A percentile compares a stretch with the other conserved stretches of the same genome.
phyloP scores from a whole-genome alignment of 306 rosid genomes.

The Fragaria vesca region DNA sequence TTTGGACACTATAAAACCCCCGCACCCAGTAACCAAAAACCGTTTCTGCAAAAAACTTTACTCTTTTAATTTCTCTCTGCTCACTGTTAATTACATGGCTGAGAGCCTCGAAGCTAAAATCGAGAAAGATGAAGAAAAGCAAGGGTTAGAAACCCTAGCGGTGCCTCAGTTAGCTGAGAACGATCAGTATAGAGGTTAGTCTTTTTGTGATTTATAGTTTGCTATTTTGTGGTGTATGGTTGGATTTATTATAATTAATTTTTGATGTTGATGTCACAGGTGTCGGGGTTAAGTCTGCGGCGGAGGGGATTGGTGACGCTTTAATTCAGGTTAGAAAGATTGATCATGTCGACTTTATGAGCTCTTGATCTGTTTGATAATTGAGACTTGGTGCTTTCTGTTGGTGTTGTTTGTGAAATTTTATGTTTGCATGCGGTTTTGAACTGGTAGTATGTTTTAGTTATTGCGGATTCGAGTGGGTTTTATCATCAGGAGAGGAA shows the following conservation, averaged over 20 bases:
- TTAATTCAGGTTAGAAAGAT: slow-evolving; percentile 55
- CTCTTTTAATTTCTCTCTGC: slow-evolving; percentile 14
- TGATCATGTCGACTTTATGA: not conserved
- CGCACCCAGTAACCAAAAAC: slow-evolving; percentile 6
- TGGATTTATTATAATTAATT: not conserved
- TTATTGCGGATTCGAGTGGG: not conserved
- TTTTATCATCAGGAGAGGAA: not conserved
- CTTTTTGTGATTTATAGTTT: not conserved
- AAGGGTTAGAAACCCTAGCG: slow-evolving; percentile 62
- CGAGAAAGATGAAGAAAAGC: slow-evolving; percentile 17
- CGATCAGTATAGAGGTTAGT: slow-evolving; percentile 44
- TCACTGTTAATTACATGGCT: slow-evolving; percentile 46
- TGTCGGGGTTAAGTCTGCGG: slow-evolving; percentile 35
- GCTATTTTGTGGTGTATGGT: not conserved
- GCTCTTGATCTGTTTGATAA: not conserved
- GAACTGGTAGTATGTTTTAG: not conserved
- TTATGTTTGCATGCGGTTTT: slow-evolving; percentile 1
- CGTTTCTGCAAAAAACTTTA: slow-evolving; percentile 27
- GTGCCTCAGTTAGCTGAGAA: slow-evolving; percentile 22
- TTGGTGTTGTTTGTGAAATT: not conserved
- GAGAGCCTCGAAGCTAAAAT: slow-evolving; percentile 19
- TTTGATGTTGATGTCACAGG: slow-evolving; percentile 42
- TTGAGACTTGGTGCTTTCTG: not conserved
- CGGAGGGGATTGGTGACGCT: slow-evolving; percentile 33
- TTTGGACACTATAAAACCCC: slow-evolving; percentile 35